These are phyloP conservation scores for Lactarius hengduanensis DNA, from an alignment of 768 basidiomycete species.

Conservation along the genomic window DNA sequence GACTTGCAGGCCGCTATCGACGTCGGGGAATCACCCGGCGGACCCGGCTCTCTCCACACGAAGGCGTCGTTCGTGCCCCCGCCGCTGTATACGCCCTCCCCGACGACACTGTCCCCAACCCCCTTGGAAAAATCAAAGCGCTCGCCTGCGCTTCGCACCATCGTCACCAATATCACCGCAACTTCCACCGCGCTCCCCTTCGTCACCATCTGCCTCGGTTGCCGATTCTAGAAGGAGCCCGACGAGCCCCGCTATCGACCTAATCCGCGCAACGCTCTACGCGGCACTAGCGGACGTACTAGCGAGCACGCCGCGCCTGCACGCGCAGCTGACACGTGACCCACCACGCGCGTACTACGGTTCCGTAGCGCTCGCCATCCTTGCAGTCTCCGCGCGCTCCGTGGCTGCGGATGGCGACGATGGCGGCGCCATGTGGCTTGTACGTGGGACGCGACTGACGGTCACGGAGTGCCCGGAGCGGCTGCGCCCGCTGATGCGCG, in stretches of 20 bases:
- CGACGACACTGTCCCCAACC: constrained; percentile 27
- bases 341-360: constrained; percentile 78
- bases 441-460: constrained; percentile 47
- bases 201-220: too few species aligned
- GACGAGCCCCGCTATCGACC: constrained; percentile 59
- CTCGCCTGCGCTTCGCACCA: neutral
- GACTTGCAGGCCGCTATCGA: constrained; percentile 83
- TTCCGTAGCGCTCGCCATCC: constrained; percentile 68
- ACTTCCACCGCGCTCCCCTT: too few species aligned
- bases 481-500: constrained; percentile 68
- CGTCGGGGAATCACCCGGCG: constrained; percentile 41
- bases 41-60: constrained; percentile 35
- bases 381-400: constrained; percentile 58
- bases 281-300: constrained; percentile 74
- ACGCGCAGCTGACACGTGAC: constrained; percentile 55
- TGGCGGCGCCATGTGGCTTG: constrained; percentile 10
- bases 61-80: constrained; percentile 71
- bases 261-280: constrained; percentile 87
- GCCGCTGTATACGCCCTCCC: constrained; percentile 48
- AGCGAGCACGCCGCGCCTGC: constrained; percentile 53
- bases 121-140: neutral
- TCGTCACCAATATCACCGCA: neutral
- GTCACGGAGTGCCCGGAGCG: constrained; percentile 58
- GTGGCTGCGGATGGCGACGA: constrained; percentile 47
- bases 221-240: constrained; percentile 20